Conservation (phyloP, 768 basidiomycete species). For the Boletus insuetus region DNA sequence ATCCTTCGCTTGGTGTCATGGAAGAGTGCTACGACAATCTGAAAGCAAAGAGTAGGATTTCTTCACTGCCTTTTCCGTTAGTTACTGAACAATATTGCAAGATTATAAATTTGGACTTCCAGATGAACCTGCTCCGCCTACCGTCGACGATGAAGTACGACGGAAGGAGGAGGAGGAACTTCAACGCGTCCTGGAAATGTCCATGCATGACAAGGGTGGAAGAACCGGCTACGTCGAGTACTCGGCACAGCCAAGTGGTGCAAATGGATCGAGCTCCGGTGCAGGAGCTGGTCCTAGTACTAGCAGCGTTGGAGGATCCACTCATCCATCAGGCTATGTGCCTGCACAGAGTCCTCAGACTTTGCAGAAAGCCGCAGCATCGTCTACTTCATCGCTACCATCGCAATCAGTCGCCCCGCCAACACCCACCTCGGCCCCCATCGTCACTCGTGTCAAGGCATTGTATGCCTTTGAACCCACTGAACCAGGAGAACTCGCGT, state of each 20-base stretch:
- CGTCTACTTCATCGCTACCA: conserved; percentile 28
- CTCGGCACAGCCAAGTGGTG: conserved; percentile 36
- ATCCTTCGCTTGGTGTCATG: conserved; percentile 83
- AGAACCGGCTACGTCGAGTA: conserved; percentile 53
- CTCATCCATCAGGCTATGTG: conserved; percentile 53
- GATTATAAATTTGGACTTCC: conserved; percentile 70
- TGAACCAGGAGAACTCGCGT: conserved; percentile 86
- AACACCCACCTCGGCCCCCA: conserved; percentile 24
- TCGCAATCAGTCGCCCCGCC: conserved; percentile 18
- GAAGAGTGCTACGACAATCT: conserved; percentile 82
- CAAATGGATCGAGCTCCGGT: conserved; percentile 32
- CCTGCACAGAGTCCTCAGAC: conserved; percentile 57
- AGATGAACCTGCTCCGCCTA: conserved; percentile 61
- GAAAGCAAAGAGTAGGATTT: conserved; percentile 70
- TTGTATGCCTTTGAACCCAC: conserved; percentile 86
- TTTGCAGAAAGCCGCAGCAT: conserved; percentile 33
- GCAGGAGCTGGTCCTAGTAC: conserved; percentile 24
- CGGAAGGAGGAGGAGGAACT: conserved; percentile 93
- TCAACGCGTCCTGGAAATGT: conserved; percentile 87
- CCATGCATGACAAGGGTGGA: conserved; percentile 89
- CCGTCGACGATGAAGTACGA: conserved; percentile 75
- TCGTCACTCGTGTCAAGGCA: conserved; percentile 83
- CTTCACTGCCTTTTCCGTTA: background rate
- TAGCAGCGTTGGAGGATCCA: conserved; percentile 25
- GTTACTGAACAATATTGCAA: conserved; percentile 29